These are phyloP conservation scores for Exophiala oligosperma DNA, from an alignment of 2,329 filamentous ascomycete species.

Conservation along the genomic window DNA sequence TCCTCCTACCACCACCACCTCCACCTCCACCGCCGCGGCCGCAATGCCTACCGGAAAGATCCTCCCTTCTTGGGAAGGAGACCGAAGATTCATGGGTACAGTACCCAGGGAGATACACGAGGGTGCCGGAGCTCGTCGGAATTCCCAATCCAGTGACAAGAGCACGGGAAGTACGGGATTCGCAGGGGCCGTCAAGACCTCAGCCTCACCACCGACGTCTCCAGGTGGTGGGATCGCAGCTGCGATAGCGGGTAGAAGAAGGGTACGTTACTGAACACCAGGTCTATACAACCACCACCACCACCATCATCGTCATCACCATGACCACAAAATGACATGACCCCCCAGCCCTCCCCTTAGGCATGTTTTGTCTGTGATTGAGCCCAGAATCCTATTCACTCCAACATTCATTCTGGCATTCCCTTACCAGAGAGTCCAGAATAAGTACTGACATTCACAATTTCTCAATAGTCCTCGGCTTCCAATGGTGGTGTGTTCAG, in stretches of 20 bases:
- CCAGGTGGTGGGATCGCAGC: constrained; percentile 72
- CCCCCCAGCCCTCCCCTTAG: too few species aligned
- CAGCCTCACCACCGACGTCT: constrained; percentile 76
- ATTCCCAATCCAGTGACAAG: constrained; percentile 12
- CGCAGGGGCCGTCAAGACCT: constrained; percentile 53
- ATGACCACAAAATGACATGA: too few species aligned
- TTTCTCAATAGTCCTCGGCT: constrained; percentile 18
- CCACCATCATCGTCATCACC: too few species aligned
- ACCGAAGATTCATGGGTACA: constrained; percentile 19
- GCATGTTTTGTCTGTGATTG: too few species aligned
- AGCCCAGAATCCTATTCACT: too few species aligned
- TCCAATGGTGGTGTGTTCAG: constrained; percentile 24
- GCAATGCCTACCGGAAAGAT: constrained; percentile 5
- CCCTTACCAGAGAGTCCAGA: not conserved
- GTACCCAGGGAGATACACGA: constrained; percentile 18
- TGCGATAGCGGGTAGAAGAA: constrained; percentile 22
- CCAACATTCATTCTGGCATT: too few species aligned
- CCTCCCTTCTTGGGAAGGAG: constrained; percentile 20
- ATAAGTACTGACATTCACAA: not conserved
- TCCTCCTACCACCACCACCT: not conserved
- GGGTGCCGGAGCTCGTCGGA: constrained; percentile 2
- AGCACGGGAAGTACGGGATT: not conserved
- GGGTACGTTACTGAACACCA: constrained; percentile 10
- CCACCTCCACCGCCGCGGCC: constrained; percentile 8
- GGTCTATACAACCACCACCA: too few species aligned